Conservation (phyloP, 805 yeast species). For the Wickerhamomyces rabaulensis region DNA sequence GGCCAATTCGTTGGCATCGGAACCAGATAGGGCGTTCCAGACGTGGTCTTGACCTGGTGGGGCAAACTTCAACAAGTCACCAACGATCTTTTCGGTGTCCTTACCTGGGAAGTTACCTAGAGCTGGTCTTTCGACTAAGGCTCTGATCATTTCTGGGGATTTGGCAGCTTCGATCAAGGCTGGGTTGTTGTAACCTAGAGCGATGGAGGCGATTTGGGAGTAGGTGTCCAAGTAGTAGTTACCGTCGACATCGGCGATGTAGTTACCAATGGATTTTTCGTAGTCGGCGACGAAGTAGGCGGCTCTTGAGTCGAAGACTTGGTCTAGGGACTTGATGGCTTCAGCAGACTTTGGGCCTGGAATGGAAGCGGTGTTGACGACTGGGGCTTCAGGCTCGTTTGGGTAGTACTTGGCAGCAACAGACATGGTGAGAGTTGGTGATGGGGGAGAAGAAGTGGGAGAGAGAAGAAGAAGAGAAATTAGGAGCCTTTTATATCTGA, state of each 20-base stretch:
- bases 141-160: conserved; percentile 64
- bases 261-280: conserved; percentile 70
- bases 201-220: conserved; percentile 81
- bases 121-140: conserved; percentile 80
- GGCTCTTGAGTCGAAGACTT: conserved; percentile 67
- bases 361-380: conserved; percentile 46
- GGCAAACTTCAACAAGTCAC: conserved; percentile 51
- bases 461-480: neutral
- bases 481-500: neutral
- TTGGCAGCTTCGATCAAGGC: conserved; percentile 62
- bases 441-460: no score
- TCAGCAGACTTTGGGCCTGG: conserved; percentile 74
- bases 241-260: conserved; percentile 77
- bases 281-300: conserved; percentile 76
- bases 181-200: conserved; percentile 84
- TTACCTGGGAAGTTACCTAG: conserved; percentile 74
- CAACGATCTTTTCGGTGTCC: conserved; percentile 54
- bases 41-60: conserved; percentile 72
- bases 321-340: conserved; percentile 47
- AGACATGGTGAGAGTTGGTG: conserved; percentile 24
- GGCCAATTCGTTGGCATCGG: conserved; percentile 86
- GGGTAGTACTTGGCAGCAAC: conserved; percentile 63
- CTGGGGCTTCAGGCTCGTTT: conserved; percentile 71
- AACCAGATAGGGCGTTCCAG: conserved; percentile 81
- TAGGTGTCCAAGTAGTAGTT: conserved; percentile 69